Evolutionary conservation across 2,329 filamentous ascomycete genomes (phyloP).

Genomic region (Graphilbum sp.): DNA sequence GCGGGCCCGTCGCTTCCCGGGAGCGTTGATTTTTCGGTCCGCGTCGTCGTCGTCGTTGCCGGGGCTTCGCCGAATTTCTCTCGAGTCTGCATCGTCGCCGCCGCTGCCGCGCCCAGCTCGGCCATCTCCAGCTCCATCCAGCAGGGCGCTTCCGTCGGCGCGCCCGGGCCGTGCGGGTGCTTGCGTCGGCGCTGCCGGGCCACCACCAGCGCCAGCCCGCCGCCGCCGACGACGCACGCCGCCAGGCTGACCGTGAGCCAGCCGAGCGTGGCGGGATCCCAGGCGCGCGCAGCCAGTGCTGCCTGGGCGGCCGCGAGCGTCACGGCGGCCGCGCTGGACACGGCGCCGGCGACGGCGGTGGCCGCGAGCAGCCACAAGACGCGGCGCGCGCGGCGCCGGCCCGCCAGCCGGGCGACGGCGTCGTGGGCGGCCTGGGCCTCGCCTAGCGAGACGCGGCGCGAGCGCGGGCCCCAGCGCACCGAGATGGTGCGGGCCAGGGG

Average conservation of each 20-base stretch:
- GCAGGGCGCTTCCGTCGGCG: no score
- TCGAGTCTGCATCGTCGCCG: no score
- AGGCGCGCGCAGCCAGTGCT: neutral
- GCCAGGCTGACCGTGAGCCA: neutral
- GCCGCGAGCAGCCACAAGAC: conserved; percentile 4
- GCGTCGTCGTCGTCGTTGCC: neutral
- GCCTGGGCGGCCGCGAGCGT: conserved; percentile 1
- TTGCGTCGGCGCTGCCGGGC: neutral
- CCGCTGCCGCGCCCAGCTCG: neutral
- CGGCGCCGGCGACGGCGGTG: neutral
- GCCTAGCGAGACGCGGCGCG: conserved; percentile 3
- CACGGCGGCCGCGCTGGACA: conserved; percentile 3
- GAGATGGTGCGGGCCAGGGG: conserved; percentile 4
- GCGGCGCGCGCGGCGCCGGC: conserved; percentile 2
- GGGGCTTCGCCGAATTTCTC: neutral
- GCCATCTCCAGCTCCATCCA: conserved; percentile 3
- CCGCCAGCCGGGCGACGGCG: conserved; percentile 1
- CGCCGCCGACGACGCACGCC: neutral
- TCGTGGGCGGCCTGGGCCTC: conserved; percentile 6
- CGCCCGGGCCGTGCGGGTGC: neutral
- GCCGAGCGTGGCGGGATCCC: neutral
- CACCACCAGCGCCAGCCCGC: neutral
- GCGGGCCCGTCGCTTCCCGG: no score
- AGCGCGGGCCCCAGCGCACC: conserved; percentile 4
- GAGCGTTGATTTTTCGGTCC: no score